Conservation (phyloP, 176 grass and related monocot species). For the Oryza glumipatula region DNA sequence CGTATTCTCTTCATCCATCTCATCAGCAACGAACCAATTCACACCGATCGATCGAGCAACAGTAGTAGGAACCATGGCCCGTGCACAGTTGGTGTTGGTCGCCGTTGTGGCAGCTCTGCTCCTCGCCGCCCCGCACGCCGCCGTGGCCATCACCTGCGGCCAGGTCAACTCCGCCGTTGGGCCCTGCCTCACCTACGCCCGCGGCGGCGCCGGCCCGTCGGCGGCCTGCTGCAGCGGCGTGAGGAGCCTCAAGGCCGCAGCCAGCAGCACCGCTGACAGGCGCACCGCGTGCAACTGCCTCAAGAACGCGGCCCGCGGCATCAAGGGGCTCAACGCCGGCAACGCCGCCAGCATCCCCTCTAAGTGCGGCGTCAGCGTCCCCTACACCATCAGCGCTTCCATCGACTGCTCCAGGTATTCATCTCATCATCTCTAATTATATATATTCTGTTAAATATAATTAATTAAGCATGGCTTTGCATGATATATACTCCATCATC, state of each 20-base stretch:
- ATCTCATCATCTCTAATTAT: no score
- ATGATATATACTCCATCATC: background rate
- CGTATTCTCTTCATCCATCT: background rate
- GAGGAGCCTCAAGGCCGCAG: conserved; percentile 24
- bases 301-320: conserved; percentile 21
- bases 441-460: no score
- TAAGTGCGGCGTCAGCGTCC: conserved; percentile 60
- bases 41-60: no score
- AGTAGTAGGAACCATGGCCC: background rate
- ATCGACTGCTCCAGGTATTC: conserved; percentile 49
- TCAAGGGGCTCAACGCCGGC: conserved; percentile 35
- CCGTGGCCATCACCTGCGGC: conserved; percentile 34
- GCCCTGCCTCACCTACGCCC: conserved; percentile 51
- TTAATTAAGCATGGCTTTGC: background rate
- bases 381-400: conserved; percentile 56
- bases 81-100: background rate
- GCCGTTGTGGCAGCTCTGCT: conserved; percentile 26
- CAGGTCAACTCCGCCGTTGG: conserved; percentile 32
- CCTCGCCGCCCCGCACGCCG: background rate
- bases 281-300: conserved; percentile 50
- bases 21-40: no score
- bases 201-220: conserved; percentile 9
- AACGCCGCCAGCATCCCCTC: conserved; percentile 41
- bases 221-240: conserved; percentile 38
- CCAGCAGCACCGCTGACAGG: conserved; percentile 30